These are phyloP conservation scores for Aspergillus spinulosporus DNA, from an alignment of 2,329 filamentous ascomycete genomes.

Conservation along the genomic window DNA sequence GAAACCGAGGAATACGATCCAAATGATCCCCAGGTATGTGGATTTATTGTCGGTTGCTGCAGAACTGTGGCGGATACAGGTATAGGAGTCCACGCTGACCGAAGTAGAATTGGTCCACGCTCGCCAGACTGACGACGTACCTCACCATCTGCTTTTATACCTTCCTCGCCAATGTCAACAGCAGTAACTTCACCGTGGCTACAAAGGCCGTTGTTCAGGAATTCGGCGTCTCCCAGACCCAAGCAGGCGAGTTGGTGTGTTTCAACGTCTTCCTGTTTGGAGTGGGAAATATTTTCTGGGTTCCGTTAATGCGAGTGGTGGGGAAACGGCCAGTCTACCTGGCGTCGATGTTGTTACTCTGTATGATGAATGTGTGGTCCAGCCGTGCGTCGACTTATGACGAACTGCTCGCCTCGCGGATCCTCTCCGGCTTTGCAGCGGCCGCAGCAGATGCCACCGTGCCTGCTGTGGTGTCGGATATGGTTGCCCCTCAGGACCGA, in stretches of 20 bases:
- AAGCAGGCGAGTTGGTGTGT: slow-evolving; percentile 24
- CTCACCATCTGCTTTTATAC: slow-evolving; percentile 42
- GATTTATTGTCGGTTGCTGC: not conserved
- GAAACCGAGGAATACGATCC: not conserved
- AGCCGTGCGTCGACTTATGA: slow-evolving; percentile 27
- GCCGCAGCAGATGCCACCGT: slow-evolving; percentile 36
- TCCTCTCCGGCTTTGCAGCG: slow-evolving; percentile 29
- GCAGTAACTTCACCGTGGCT: slow-evolving; percentile 42
- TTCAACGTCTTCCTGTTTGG: slow-evolving; percentile 31
- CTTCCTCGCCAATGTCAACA: slow-evolving; percentile 43
- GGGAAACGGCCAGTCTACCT: slow-evolving; percentile 44
- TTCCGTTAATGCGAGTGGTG: slow-evolving; percentile 28
- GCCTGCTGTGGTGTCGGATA: slow-evolving; percentile 33
- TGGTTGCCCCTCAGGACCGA: slow-evolving; percentile 37
- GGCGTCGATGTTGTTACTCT: slow-evolving; percentile 33
- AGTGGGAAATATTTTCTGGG: slow-evolving; percentile 29
- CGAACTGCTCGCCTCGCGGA: slow-evolving; percentile 30
- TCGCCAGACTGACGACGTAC: slow-evolving; percentile 30
- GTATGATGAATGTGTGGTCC: slow-evolving; percentile 40
- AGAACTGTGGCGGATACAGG: no score
- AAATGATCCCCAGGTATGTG: not conserved
- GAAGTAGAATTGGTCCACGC: slow-evolving; percentile 26
- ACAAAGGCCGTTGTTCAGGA: slow-evolving; percentile 33
- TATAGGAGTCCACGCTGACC: not conserved
- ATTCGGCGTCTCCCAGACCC: slow-evolving; percentile 27